A percentile compares a stretch with the other conserved stretches of the same genome.
Conservation (phyloP, 768 basidiomycete species). For the Termitomyces titanicus region DNA sequence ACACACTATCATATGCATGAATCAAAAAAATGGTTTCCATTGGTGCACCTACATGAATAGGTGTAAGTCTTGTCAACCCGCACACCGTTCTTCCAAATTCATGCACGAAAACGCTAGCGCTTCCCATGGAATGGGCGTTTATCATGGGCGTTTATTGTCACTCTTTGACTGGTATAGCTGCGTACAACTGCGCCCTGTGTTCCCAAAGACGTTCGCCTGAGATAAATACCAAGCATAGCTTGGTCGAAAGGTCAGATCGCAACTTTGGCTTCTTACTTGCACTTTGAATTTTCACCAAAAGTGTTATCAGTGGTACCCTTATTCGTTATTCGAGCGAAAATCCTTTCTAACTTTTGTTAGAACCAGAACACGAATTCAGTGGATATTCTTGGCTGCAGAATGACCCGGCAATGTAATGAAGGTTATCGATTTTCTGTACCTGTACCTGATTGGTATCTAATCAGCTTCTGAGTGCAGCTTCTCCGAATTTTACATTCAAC, state of each 20-base stretch:
- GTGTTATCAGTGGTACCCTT: background rate
- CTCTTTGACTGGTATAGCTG: too few species aligned
- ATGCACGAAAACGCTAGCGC: background rate
- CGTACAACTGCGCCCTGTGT: background rate
- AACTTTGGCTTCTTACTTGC: too few species aligned
- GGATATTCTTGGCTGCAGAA: background rate
- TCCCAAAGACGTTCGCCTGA: background rate
- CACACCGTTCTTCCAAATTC: background rate
- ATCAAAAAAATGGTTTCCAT: too few species aligned
- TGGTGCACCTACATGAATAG: background rate
- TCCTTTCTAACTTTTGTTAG: background rate
- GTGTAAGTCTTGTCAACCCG: too few species aligned
- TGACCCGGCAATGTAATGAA: background rate
- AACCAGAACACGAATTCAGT: background rate
- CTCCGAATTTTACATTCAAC: background rate
- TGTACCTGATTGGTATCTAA: constrained; percentile 1
- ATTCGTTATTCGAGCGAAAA: background rate
- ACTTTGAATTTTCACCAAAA: background rate
- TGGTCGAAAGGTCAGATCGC: background rate
- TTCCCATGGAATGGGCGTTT: too few species aligned
- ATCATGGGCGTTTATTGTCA: too few species aligned
- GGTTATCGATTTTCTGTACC: background rate
- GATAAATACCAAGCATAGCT: background rate
- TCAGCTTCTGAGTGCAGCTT: background rate
- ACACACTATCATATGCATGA: too few species aligned